A percentile compares a stretch with the other conserved stretches of the same genome.
Evolutionary conservation across 2,329 filamentous ascomycete species (phyloP).

Genomic region (Fusarium liriodendri): DNA sequence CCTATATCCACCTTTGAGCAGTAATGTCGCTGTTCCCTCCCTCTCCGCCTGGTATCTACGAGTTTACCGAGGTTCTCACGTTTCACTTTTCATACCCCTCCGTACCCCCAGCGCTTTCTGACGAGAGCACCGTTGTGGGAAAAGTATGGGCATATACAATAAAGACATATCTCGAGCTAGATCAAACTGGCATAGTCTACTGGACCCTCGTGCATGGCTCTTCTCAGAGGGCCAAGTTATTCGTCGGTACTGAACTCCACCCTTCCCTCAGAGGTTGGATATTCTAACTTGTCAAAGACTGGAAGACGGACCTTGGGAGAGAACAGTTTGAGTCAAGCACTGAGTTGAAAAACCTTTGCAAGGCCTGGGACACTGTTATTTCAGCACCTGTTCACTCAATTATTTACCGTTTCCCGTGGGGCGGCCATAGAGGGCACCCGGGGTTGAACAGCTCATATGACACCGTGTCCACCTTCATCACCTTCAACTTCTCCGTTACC

Average conservation of each 20-base stretch:
- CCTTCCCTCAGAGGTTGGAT: not conserved
- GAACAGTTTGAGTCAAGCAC: not conserved
- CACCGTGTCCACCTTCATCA: conserved; percentile 5
- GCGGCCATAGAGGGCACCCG: not conserved
- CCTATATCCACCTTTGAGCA: not conserved
- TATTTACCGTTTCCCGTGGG: not conserved
- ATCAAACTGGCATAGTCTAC: conserved; percentile 19
- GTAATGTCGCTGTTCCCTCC: not conserved
- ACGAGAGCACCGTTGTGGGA: conserved; percentile 2
- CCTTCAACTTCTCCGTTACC: not conserved
- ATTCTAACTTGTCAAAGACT: conserved; percentile 4
- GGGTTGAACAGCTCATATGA: not conserved
- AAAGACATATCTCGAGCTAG: conserved; percentile 9
- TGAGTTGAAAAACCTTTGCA: not conserved
- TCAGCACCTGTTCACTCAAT: not conserved
- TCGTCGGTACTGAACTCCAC: conserved; percentile 5
- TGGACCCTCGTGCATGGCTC: conserved; percentile 10
- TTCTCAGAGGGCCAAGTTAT: conserved; percentile 8
- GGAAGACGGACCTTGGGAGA: conserved; percentile 8
- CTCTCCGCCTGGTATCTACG: conserved; percentile 5
- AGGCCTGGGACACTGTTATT: not conserved
- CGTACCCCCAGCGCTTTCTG: conserved; percentile 4
- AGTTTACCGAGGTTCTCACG: conserved; percentile 4
- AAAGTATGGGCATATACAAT: conserved; percentile 19
- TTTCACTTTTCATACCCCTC: conserved; percentile 3